phyloP scores from a whole-genome alignment of 2,329 filamentous ascomycete genomes.

The Emericellopsis cladophorae region DNA sequence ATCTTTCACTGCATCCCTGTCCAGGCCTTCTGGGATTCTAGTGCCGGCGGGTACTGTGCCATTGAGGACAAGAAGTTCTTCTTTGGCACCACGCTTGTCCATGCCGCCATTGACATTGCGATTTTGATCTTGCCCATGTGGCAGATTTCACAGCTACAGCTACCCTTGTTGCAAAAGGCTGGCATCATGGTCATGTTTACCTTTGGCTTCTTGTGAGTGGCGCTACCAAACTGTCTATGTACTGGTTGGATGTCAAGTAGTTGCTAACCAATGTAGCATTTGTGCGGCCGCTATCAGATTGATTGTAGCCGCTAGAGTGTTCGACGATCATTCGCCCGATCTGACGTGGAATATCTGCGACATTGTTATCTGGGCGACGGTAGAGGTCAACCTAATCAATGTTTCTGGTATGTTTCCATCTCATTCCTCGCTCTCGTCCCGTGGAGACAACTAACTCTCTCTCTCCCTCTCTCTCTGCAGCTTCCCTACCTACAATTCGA shows the following conservation, averaged over 20 bases:
- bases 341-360: conserved; percentile 5
- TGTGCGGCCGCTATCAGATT: conserved; percentile 4
- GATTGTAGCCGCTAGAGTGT: conserved; percentile 4
- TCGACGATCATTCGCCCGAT: conserved; percentile 3
- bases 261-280: conserved; percentile 2
- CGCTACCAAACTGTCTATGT: background rate
- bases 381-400: conserved; percentile 4
- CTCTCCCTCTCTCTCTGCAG: conserved; percentile 1
- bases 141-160: conserved; percentile 11
- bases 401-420: conserved; percentile 1
- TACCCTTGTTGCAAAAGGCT: conserved; percentile 8
- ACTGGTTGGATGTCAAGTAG: background rate
- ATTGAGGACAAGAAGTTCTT: conserved; percentile 14
- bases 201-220: conserved; percentile 10
- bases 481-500: conserved; percentile 5
- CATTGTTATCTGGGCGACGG: conserved; percentile 4
- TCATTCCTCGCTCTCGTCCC: background rate
- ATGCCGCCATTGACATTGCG: conserved; percentile 11
- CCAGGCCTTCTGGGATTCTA: conserved; percentile 14
- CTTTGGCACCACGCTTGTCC: conserved; percentile 12
- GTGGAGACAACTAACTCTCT: background rate
- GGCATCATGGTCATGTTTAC: conserved; percentile 9
- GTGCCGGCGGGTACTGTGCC: conserved; percentile 9
- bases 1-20: conserved; percentile 17
- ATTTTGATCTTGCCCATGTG: conserved; percentile 12